Base-by-base conservation (phyloP, 169 alveolate genomes). In the Plasmodium chabaudi region DNA sequence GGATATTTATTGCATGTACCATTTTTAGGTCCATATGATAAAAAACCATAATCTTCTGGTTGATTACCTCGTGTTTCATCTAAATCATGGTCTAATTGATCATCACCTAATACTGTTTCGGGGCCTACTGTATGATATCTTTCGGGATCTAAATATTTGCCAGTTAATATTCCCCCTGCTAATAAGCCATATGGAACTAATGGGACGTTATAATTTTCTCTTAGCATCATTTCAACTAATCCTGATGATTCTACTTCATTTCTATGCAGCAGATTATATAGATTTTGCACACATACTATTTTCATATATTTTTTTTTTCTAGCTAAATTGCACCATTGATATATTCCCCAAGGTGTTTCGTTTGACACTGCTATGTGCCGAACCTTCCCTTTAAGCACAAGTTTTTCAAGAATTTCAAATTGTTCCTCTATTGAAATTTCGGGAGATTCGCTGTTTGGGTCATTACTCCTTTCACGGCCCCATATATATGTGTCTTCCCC, bases 131-230 rank as follows among this genome's bases (percentile, higher is more conserved):
- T 77, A 56, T 77, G 82, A 34, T 46, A 94, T 95, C 96, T 56
- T 68, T 95, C 97, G 0, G 97, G 97, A 72, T 95, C 97, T 53
- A 95, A 88, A 87, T 95, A 95, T 69, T 95, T 95, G 19, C 97
- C 97, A 5, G 97, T 95, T 49, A 95, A 67, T n/a, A 95, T 93
- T 61, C 97, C 97, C 10, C 97, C 97, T 7, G 97, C 97, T 51
- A 95, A 88, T n/a, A 88, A 63, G 23, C 96, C 97, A 72, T 95
- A 95, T 10, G 97, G 95, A n/a, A 95, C 93, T 27, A 95, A 71
- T 4, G 97, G 97, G 49, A 95, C 93, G 47, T 93, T 92, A 44
- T 93, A 84, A 61, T 92, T 72, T 55, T 90, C 95, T 59, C 79
- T 79, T 44, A 86, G 63, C 6, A 88, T 87, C 71, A 94, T 95